phyloP scores from a whole-genome alignment of 805 yeast genomes.

The Monosporozyma unispora region DNA sequence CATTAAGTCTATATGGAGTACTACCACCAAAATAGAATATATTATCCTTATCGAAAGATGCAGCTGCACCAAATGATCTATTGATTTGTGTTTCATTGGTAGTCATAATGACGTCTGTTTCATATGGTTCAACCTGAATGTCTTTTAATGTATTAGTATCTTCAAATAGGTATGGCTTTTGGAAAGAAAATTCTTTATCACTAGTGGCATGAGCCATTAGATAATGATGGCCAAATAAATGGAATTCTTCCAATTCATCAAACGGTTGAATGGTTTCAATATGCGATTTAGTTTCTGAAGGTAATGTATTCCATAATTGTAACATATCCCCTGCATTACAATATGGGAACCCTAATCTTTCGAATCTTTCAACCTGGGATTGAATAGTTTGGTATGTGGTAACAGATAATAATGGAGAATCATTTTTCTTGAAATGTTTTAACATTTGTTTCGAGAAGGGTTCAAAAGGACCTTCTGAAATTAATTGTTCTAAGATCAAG shows the following conservation, averaged over 20 bases:
- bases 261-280: constrained; percentile 53
- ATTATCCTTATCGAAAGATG: constrained; percentile 4
- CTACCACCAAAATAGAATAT: constrained; percentile 33
- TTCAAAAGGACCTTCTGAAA: constrained; percentile 54
- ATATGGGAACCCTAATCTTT: constrained; percentile 35
- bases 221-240: constrained; percentile 68
- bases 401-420: constrained; percentile 64
- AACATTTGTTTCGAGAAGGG: constrained; percentile 72
- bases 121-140: background rate
- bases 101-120: background rate
- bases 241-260: constrained; percentile 81
- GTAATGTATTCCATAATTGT: constrained; percentile 49
- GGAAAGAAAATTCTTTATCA: constrained; percentile 10
- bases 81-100: constrained; percentile 2
- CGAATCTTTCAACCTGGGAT: constrained; percentile 45
- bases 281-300: constrained; percentile 30
- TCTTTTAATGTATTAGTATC: background rate
- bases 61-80: constrained; percentile 22
- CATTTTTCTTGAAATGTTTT: constrained; percentile 53
- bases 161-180: constrained; percentile 4
- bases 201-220: constrained; percentile 57
- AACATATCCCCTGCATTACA: constrained; percentile 47
- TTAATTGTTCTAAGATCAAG: constrained; percentile 57
- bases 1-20: constrained; percentile 22
- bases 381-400: constrained; percentile 41